Percentiles rank a stretch among this genome's conserved stretches.
Conservation (phyloP, 768 basidiomycete genomes). For the Xanthoconium stramineum region DNA sequence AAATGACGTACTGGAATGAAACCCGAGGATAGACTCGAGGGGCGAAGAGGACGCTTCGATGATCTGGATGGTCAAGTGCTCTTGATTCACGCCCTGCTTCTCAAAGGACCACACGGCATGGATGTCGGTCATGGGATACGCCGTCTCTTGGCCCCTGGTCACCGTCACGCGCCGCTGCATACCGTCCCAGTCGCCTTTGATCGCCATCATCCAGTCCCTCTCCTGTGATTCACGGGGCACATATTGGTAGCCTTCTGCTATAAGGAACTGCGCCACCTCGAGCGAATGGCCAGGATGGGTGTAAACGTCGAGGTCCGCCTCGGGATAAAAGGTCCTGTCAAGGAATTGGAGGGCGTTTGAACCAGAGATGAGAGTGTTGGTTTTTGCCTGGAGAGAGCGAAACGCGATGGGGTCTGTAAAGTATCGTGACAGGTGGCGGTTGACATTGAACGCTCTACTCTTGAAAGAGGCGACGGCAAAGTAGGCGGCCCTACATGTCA, state of each 20-base stretch:
- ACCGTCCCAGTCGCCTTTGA: slow-evolving; percentile 18
- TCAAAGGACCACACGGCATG: slow-evolving; percentile 24
- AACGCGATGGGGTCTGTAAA: slow-evolving; percentile 40
- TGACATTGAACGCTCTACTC: slow-evolving; percentile 33
- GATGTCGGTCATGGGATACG: slow-evolving; percentile 7
- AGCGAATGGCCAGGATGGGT: slow-evolving; percentile 30
- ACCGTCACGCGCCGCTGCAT: background rate
- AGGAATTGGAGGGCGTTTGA: slow-evolving; percentile 54
- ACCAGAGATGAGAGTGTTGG: slow-evolving; percentile 49
- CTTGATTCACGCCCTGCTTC: background rate
- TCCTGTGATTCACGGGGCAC: slow-evolving; percentile 13
- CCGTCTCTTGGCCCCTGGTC: no score
- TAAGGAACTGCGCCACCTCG: slow-evolving; percentile 37
- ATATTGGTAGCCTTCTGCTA: background rate
- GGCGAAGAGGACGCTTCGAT: slow-evolving; percentile 29
- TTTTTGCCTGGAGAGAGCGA: slow-evolving; percentile 40
- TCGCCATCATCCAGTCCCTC: slow-evolving; percentile 12
- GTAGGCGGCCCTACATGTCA: slow-evolving; percentile 19
- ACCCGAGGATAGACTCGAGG: slow-evolving; percentile 36
- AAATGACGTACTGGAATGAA: slow-evolving; percentile 44
- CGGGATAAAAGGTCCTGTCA: slow-evolving; percentile 40
- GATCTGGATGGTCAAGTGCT: slow-evolving; percentile 37
- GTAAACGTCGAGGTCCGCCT: slow-evolving; percentile 54
- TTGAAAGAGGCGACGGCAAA: slow-evolving; percentile 20
- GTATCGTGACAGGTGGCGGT: slow-evolving; percentile 34